Percentiles rank a stretch among this genome's conserved stretches.
Evolutionary conservation across 805 yeast species (phyloP).

Genomic region (Priceomyces castillae): DNA sequence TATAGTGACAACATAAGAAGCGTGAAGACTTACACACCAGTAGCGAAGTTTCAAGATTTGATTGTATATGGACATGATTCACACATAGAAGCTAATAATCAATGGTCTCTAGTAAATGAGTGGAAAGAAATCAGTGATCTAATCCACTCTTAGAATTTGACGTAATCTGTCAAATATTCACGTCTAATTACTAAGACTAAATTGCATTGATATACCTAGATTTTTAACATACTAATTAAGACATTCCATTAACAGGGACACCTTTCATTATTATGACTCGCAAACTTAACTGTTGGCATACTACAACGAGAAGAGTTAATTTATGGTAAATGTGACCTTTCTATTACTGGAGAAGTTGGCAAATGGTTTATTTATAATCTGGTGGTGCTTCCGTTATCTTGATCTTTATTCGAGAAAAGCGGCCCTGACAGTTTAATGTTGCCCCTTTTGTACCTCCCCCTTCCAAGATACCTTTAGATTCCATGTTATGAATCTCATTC

Average conservation of each 20-base stretch:
- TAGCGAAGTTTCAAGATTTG: slow-evolving; percentile 23
- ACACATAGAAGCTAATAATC: slow-evolving; percentile 16
- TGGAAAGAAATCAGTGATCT: slow-evolving; percentile 27
- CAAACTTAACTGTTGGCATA: too few relatives aligned
- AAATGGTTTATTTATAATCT: slow-evolving; percentile 21
- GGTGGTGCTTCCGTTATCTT: slow-evolving; percentile 32
- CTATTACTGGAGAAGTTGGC: too few relatives aligned
- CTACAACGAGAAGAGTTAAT: too few relatives aligned
- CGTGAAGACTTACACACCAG: slow-evolving; percentile 19
- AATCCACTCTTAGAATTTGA: slow-evolving; percentile 16
- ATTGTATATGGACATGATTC: slow-evolving; percentile 33
- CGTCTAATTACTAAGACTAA: too few relatives aligned
- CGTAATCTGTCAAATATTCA: too few relatives aligned
- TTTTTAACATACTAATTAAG: too few relatives aligned
- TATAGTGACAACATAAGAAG: slow-evolving; percentile 15
- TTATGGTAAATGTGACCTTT: too few relatives aligned
- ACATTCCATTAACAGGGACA: too few relatives aligned
- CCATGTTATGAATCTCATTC: slow-evolving; percentile 17
- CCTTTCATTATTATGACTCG: too few relatives aligned
- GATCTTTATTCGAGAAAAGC: slow-evolving; percentile 12
- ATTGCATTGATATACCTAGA: too few relatives aligned
- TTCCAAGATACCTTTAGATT: slow-evolving; percentile 13
- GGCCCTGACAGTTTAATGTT: slow-evolving; percentile 12
- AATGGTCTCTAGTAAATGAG: slow-evolving; percentile 27
- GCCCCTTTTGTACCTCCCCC: slow-evolving; percentile 29